A percentile compares a stretch with the other conserved stretches of the same genome.
phyloP scores from a whole-genome alignment of 148 eudicot species.

The Rhododendron simsii region DNA sequence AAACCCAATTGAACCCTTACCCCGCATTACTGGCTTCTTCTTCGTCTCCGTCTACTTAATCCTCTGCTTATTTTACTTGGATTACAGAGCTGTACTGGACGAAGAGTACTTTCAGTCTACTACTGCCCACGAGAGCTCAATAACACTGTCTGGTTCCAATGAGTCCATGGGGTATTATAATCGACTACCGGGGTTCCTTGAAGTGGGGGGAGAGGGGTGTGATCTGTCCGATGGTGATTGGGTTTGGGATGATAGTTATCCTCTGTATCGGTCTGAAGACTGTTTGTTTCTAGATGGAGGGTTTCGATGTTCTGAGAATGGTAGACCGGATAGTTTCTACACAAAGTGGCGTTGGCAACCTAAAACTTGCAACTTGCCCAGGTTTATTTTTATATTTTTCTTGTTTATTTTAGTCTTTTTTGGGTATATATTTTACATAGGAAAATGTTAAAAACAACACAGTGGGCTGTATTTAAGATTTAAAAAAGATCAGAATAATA shows the following conservation, averaged over 20 bases:
- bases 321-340: slow-evolving; percentile 70
- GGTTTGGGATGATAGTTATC: slow-evolving; percentile 95
- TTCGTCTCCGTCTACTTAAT: slow-evolving; percentile 35
- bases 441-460: background rate
- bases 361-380: slow-evolving; percentile 74
- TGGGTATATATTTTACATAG: background rate
- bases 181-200: slow-evolving; percentile 30
- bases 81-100: slow-evolving; percentile 29
- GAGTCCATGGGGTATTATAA: background rate
- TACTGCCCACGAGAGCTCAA: slow-evolving; percentile 19
- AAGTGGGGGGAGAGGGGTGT: slow-evolving; percentile 38
- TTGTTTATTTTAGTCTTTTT: background rate
- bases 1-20: slow-evolving; percentile 20
- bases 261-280: slow-evolving; percentile 63
- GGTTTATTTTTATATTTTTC: slow-evolving; percentile 31
- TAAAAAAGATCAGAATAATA: too few relatives aligned
- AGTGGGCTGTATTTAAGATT: background rate
- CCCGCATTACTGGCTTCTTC: slow-evolving; percentile 38
- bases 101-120: slow-evolving; percentile 1
- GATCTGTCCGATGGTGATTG: slow-evolving; percentile 84
- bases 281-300: slow-evolving; percentile 78
- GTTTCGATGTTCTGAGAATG: slow-evolving; percentile 82
- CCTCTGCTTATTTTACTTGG: slow-evolving; percentile 45
- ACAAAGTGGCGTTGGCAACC: slow-evolving; percentile 99
- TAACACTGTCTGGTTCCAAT: slow-evolving; percentile 27